Evolutionary conservation across 192 early-diverging fungal genomes (phyloP), one percentile per base, ranked within the genome.

Genomic region (Coemansia sp.): DNA sequence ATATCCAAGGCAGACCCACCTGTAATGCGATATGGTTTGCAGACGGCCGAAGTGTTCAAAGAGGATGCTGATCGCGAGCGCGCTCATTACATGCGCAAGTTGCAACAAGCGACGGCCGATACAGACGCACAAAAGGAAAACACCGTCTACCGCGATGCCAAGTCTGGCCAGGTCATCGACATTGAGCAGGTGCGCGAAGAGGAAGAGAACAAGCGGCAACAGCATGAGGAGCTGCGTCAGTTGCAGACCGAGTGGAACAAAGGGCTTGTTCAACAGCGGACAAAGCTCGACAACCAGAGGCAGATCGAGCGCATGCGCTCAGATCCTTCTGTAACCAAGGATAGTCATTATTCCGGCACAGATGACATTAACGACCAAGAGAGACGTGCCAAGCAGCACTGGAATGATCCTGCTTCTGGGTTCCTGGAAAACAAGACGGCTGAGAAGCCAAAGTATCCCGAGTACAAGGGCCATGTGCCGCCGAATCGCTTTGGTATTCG

Each of bases 351-450:
- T 6, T 11, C 54, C 46, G n/a, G 11, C n/a, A n/a, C 12, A 4
- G 26, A 18, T 22, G 32, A 4, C 18, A 15, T 6, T 5, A 13
- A 58, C 15, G 56, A 58, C 15, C 36, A 58, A n/a, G 84, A 85
- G 63, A 66, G 83, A 60, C 85, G 77, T 16, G 77, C 81, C 8
- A 72, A 62, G 54, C 66, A 77, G 51, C 87, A 85, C 43, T 93
- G 91, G 91, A 84, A 88, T 26, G 91, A 93, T 72, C 90, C 91
- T 3, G 86, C 90, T 69, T 83, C 84, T 13, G 67, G 62, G 57
- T 82, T 89, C 62, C 54, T 79, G 56, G 71, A 76, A 12, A 82
- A 79, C 70, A 78, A 83, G 45, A 65, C 52, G 56, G 32, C 46
- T 0, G 66, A 72, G 45, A 67, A 37, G 22, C 36, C 67, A 5